Evolutionary conservation across 228 moss, liverwort and hornwort species (phyloP), one percentile per base, ranked within the genome.

Genomic region (Sphagnum fallax): DNA sequence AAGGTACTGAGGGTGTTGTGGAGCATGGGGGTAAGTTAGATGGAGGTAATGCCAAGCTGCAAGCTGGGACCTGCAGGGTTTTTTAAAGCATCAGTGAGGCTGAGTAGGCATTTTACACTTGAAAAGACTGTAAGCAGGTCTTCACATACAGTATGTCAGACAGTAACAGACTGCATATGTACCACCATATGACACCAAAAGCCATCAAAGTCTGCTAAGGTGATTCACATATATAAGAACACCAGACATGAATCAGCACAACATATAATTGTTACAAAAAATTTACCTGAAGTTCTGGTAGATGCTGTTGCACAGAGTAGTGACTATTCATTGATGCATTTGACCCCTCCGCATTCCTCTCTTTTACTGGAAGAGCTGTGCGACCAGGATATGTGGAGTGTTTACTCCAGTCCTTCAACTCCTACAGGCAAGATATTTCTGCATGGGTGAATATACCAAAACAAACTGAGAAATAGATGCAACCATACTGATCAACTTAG

Each of bases 371-470:
- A 4, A 81, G 85, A 73, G 78, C 70, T 74, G 76, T 80, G 61
- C 65, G 80, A 64, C 69, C 66, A 47, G 78, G 52, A 18, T 84
- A 87, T 63, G 87, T 58, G 7, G 83, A 72, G 52, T 76, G 68
- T 47, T 87, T 82, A 74, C 85, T 84, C 69, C 89, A 86, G 71
- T 93, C 97, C 75, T 91, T 93, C 47, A 88, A 91, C 72, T 93
- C 97, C 93, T 95, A 82, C 59, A 48, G 69, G 51, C 69, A 73
- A 60, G 48, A 16, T 1, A 32, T 32, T 32, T 32, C 32, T 32
- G 32, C 32, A 32, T 32, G 32, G 32, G 32, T 32, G 32, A 32
- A 32, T 32, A 32, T 32, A 32, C 32, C 32, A 32, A 32, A 32
- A 32, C 32, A 32, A 32, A 32, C 32, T 32, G 32, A 32, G 32